phyloP scores from a whole-genome alignment of 2,329 filamentous ascomycete genomes.

The Cordyceps farinosa region DNA sequence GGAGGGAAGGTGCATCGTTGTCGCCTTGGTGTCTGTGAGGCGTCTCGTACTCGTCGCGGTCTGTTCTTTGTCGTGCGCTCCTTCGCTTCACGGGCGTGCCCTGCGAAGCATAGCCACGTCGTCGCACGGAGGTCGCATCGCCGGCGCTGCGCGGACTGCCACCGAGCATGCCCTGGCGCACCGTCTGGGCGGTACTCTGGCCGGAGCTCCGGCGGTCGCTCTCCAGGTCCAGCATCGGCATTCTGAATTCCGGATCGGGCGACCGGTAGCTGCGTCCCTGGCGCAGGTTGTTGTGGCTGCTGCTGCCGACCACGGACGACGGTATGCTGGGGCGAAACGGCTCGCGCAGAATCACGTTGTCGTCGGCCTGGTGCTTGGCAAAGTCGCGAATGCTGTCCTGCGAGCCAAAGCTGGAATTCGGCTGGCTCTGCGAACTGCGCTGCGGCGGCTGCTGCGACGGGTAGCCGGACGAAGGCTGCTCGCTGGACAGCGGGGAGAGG shows the following conservation, averaged over 20 bases:
- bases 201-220: conserved; percentile 35
- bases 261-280: conserved; percentile 31
- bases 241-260: conserved; percentile 50
- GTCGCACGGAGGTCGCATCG: conserved; percentile 27
- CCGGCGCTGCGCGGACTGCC: conserved; percentile 23
- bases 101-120: conserved; percentile 22
- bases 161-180: conserved; percentile 27
- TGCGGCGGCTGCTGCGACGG: conserved; percentile 40
- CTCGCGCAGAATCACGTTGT: conserved; percentile 51
- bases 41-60: conserved; percentile 20
- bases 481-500: conserved; percentile 37
- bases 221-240: conserved; percentile 46
- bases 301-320: conserved; percentile 26
- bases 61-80: conserved; percentile 19
- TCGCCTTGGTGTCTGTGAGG: not conserved
- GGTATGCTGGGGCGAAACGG: conserved; percentile 54
- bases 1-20: conserved; percentile 30
- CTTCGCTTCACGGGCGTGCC: conserved; percentile 28
- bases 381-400: conserved; percentile 57
- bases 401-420: conserved; percentile 39
- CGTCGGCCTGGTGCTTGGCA: conserved; percentile 50
- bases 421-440: conserved; percentile 38
- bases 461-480: conserved; percentile 32
- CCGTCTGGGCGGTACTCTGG: conserved; percentile 31
- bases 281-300: conserved; percentile 13